phyloP scores from a whole-genome alignment of 2,329 filamentous ascomycete genomes.

The Tolypocladium amazonense region DNA sequence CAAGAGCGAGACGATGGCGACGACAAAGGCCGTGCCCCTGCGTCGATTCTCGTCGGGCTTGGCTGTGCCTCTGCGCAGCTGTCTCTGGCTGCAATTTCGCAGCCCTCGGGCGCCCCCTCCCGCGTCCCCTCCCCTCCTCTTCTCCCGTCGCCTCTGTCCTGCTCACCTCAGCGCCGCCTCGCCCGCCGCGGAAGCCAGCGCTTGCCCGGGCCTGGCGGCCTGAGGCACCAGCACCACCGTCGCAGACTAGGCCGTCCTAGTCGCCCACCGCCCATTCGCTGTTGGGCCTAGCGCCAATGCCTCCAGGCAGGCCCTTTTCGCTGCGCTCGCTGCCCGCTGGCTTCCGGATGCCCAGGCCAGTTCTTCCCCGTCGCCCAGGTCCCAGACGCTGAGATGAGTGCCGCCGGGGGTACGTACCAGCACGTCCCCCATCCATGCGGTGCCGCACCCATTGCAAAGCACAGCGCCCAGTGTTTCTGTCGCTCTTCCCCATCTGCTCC shows the following conservation, averaged over 20 bases:
- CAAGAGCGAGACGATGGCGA: neutral
- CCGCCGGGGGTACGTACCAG: slow-evolving; percentile 11
- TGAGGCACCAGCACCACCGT: slow-evolving; percentile 6
- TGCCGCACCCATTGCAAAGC: slow-evolving; percentile 2
- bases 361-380: neutral
- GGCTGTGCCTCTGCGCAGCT: neutral
- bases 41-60: neutral
- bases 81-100: slow-evolving; percentile 2
- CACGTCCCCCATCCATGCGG: neutral
- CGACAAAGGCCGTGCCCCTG: neutral
- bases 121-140: neutral
- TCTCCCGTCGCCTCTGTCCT: neutral
- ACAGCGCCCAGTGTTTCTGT: slow-evolving; percentile 18
- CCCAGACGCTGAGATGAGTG: slow-evolving; percentile 1
- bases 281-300: slow-evolving; percentile 24
- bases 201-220: slow-evolving; percentile 2
- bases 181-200: neutral
- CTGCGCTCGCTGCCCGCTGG: neutral
- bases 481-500: slow-evolving; percentile 24
- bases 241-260: slow-evolving; percentile 20
- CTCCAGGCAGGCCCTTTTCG: slow-evolving; percentile 3
- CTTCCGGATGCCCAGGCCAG: neutral
- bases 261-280: slow-evolving; percentile 21
- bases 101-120: neutral
- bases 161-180: neutral